phyloP scores from a whole-genome alignment of 257 asterid species.

The Cruciata laevipes region DNA sequence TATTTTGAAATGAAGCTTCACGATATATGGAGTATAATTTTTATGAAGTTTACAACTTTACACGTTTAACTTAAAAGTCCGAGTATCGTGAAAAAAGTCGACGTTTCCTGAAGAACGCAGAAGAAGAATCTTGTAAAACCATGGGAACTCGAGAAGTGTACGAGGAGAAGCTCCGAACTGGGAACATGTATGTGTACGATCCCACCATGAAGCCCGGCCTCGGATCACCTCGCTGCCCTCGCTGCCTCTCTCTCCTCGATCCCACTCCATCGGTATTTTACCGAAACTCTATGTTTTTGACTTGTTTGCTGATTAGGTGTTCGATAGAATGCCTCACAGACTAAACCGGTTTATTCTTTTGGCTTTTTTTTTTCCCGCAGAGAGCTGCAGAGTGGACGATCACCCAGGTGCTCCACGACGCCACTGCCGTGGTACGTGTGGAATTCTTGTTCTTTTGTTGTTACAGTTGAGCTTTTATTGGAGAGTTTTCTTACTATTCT shows the following conservation, averaged over 20 bases:
- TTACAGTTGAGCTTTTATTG: too few relatives aligned
- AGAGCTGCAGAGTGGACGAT: constrained; percentile 54
- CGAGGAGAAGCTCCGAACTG: constrained; percentile 64
- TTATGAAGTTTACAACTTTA: too few relatives aligned
- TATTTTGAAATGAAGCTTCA: too few relatives aligned
- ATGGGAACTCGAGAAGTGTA: constrained; percentile 90
- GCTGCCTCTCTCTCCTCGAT: constrained; percentile 62
- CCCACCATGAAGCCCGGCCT: constrained; percentile 81
- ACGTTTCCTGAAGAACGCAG: neutral
- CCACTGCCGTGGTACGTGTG: constrained; percentile 59
- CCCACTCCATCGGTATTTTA: constrained; percentile 27
- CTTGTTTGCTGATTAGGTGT: constrained; percentile 10
- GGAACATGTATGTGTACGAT: constrained; percentile 55
- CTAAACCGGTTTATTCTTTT: neutral
- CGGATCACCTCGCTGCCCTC: constrained; percentile 77
- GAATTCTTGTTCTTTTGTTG: neutral
- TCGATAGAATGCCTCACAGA: constrained; percentile 23
- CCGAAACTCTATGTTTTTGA: neutral
- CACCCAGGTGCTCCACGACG: constrained; percentile 58
- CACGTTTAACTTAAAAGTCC: neutral
- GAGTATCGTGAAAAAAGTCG: neutral
- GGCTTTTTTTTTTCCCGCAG: constrained; percentile 23
- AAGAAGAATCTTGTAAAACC: neutral
- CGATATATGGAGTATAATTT: too few relatives aligned
- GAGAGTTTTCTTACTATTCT: too few relatives aligned